A percentile compares a stretch with the other conserved stretches of the same genome.
These are phyloP conservation scores for Epichloe festucae DNA, from an alignment of 2,329 filamentous ascomycete genomes.

Conservation along the genomic window DNA sequence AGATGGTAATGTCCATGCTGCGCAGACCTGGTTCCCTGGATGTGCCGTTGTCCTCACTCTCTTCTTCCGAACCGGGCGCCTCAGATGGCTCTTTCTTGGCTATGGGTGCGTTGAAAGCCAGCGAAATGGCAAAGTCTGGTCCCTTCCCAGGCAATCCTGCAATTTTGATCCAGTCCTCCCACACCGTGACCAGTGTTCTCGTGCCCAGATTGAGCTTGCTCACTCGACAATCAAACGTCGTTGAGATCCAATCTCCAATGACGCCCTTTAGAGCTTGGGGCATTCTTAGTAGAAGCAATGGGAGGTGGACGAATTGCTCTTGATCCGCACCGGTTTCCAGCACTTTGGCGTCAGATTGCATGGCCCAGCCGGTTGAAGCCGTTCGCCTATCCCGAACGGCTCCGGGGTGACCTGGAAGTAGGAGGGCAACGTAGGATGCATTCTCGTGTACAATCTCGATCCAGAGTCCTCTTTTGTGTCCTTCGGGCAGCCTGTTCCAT, in stretches of 20 bases:
- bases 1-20: slow-evolving; percentile 39
- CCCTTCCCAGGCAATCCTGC: slow-evolving; percentile 22
- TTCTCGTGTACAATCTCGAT: slow-evolving; percentile 41
- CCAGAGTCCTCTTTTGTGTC: slow-evolving; percentile 23
- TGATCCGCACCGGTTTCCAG: slow-evolving; percentile 5
- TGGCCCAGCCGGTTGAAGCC: slow-evolving; percentile 8
- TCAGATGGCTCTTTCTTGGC: slow-evolving; percentile 3
- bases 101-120: slow-evolving; percentile 35
- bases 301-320: slow-evolving; percentile 31
- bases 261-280: slow-evolving; percentile 36
- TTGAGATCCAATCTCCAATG: slow-evolving; percentile 37
- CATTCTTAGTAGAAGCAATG: slow-evolving; percentile 42
- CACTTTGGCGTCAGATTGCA: slow-evolving; percentile 9
- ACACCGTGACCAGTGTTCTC: slow-evolving; percentile 32
- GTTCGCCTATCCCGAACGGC: slow-evolving; percentile 6
- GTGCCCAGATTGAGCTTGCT: slow-evolving; percentile 37
- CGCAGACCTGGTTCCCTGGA: slow-evolving; percentile 18
- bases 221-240: slow-evolving; percentile 43
- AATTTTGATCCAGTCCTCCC: slow-evolving; percentile 37
- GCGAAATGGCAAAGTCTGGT: slow-evolving; percentile 34
- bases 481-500: slow-evolving; percentile 10
- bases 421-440: slow-evolving; percentile 34
- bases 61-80: slow-evolving; percentile 6
- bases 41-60: slow-evolving; percentile 9
- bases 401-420: slow-evolving; percentile 28